Evolutionary conservation across 2,329 filamentous ascomycete genomes (phyloP).

Genomic region (Talaromyces sp.): DNA sequence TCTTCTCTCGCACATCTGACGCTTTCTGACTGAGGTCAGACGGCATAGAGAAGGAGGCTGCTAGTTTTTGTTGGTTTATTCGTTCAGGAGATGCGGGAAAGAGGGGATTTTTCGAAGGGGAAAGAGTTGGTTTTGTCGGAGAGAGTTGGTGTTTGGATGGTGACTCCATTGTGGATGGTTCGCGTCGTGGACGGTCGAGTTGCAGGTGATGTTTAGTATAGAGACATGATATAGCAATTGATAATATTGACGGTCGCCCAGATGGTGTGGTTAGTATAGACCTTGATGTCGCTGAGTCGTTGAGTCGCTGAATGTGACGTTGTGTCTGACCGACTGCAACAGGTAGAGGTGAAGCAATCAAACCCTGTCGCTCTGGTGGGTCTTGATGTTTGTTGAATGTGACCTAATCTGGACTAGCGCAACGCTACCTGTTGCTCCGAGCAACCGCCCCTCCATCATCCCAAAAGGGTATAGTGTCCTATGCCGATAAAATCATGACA

Average conservation of each 20-base stretch:
- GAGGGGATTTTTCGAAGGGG: constrained; percentile 39
- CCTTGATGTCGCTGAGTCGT: not conserved
- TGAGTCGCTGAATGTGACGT: constrained; percentile 11
- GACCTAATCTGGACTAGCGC: constrained; percentile 6
- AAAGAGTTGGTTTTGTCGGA: constrained; percentile 34
- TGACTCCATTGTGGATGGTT: constrained; percentile 34
- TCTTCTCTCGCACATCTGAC: constrained; percentile 50
- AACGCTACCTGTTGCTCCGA: constrained; percentile 16
- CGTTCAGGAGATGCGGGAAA: constrained; percentile 50
- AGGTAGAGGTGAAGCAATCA: not conserved
- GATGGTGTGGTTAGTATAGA: not conserved
- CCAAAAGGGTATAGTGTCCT: not conserved
- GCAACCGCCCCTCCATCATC: constrained; percentile 14
- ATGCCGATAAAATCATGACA: constrained; percentile 1
- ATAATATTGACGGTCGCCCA: not conserved
- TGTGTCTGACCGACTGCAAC: constrained; percentile 2
- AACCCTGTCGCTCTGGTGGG: constrained; percentile 6
- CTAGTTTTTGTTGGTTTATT: constrained; percentile 48
- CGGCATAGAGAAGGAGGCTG: constrained; percentile 41
- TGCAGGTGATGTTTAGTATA: not conserved
- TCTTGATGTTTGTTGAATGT: constrained; percentile 20
- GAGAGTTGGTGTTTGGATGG: constrained; percentile 29
- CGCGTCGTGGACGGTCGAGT: constrained; percentile 5
- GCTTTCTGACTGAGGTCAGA: constrained; percentile 38
- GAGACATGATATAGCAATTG: constrained; percentile 12